Percentiles rank a stretch among this genome's conserved stretches.
These are phyloP conservation scores for Sphaerulina vaccinii DNA, from an alignment of 2,329 filamentous ascomycete genomes.

Conservation along the genomic window DNA sequence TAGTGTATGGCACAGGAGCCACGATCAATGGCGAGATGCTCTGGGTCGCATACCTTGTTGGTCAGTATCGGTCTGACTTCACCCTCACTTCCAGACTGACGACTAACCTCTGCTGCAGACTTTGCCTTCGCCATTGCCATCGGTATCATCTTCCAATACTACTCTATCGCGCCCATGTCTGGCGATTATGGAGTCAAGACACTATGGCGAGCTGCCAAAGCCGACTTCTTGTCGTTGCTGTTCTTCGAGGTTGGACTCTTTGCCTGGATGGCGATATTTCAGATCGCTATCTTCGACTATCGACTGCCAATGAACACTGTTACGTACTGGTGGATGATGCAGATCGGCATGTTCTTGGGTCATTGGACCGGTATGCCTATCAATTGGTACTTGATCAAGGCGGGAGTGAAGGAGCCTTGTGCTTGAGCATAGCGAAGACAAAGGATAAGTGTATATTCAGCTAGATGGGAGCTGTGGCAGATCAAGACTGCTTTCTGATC, in stretches of 20 bases:
- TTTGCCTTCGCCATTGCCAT: constrained; percentile 27
- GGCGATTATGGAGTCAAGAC: constrained; percentile 32
- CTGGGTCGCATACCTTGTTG: constrained; percentile 20
- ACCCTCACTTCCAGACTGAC: no score
- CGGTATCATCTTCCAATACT: constrained; percentile 38
- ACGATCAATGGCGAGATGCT: constrained; percentile 25
- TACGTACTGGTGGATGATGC: constrained; percentile 39
- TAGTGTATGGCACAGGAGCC: constrained; percentile 33
- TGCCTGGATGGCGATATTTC: constrained; percentile 36
- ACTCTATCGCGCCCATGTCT: constrained; percentile 37
- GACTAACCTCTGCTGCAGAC: no score
- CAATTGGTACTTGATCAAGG: constrained; percentile 32
- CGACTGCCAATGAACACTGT: constrained; percentile 30
- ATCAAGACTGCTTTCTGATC: neutral
- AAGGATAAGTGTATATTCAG: no score
- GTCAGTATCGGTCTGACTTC: no score
- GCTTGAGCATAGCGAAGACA: neutral
- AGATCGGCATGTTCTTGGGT: constrained; percentile 35
- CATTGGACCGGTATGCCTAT: constrained; percentile 34
- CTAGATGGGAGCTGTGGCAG: no score
- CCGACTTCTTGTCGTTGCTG: constrained; percentile 33
- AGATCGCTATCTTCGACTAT: constrained; percentile 32
- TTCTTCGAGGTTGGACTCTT: constrained; percentile 36
- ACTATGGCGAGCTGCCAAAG: constrained; percentile 32
- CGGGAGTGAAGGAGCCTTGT: constrained; percentile 15